Percentiles rank a stretch among this genome's conserved stretches.
These are phyloP conservation scores for Apiospora marii DNA, from an alignment of 2,329 filamentous ascomycete species.

Conservation along the genomic window DNA sequence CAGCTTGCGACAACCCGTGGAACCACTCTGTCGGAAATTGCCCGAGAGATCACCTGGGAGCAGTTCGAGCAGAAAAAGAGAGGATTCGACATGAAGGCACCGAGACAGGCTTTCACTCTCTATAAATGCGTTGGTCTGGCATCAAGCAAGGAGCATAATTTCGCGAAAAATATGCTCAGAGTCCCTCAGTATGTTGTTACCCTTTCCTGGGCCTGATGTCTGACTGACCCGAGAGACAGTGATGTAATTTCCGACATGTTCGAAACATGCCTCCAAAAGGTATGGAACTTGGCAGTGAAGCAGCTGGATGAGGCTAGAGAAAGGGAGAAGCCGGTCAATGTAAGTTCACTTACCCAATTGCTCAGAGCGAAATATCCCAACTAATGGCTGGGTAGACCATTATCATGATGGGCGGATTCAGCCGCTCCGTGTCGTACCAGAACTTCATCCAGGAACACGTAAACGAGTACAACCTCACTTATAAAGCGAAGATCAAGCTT, in stretches of 20 bases:
- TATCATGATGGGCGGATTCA: slow-evolving; percentile 1
- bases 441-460: not conserved
- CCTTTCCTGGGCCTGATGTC: rapidly evolving
- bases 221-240: not conserved
- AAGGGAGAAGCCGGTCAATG: not conserved
- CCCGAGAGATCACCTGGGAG: not conserved
- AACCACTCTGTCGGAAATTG: not conserved
- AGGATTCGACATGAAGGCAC: not conserved
- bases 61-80: not conserved
- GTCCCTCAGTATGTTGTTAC: not conserved
- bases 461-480: not conserved
- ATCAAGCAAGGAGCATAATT: not conserved
- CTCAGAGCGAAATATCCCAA: not conserved
- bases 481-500: not conserved
- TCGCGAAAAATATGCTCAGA: not conserved
- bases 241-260: not conserved
- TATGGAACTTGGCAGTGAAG: not conserved
- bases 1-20: not conserved
- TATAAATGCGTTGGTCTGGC: not conserved
- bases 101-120: not conserved
- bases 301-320: not conserved
- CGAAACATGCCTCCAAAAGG: not conserved
- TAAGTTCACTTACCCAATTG: not conserved
- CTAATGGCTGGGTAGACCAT: not conserved
- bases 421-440: not conserved